Evolutionary conservation across 2,329 filamentous ascomycete genomes (phyloP).

Genomic region (Drechslerella coelobrocha): DNA sequence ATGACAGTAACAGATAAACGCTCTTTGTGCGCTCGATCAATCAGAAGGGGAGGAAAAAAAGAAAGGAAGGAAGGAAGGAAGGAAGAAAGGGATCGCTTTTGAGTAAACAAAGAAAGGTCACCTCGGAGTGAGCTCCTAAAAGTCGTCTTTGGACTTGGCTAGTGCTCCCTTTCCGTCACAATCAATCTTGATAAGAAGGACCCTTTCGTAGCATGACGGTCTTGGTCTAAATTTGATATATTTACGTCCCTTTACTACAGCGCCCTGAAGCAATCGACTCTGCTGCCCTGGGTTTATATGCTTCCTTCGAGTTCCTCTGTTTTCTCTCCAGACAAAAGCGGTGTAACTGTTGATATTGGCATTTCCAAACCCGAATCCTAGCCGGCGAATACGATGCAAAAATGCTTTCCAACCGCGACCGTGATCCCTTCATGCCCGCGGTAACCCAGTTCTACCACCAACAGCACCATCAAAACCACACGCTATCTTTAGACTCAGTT

Average conservation of each 20-base stretch:
- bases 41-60: conserved; percentile 1
- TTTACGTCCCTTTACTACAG: not conserved
- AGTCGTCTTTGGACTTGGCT: conserved; percentile 10
- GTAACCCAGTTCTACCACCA: conserved; percentile 48
- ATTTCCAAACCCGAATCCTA: not conserved
- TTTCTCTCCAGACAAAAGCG: not conserved
- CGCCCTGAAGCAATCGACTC: not conserved
- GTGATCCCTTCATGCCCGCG: conserved; percentile 50
- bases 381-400: conserved; percentile 28
- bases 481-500: conserved; percentile 31
- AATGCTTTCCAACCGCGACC: conserved; percentile 50
- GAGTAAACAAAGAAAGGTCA: not conserved
- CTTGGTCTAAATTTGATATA: too few species aligned
- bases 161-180: conserved; percentile 6
- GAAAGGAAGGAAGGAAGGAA: conserved; percentile 19
- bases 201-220: not conserved
- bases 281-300: too few species aligned
- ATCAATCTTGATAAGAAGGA: conserved; percentile 10
- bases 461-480: conserved; percentile 48
- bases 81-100: too few species aligned
- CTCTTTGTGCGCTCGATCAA: not conserved
- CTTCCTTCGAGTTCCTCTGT: not conserved
- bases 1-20: not conserved
- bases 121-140: conserved; percentile 22
- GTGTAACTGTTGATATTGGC: not conserved